Evolutionary conservation across 2,329 filamentous ascomycete genomes (phyloP).

Genomic region (Chalaropsis thielavioides): DNA sequence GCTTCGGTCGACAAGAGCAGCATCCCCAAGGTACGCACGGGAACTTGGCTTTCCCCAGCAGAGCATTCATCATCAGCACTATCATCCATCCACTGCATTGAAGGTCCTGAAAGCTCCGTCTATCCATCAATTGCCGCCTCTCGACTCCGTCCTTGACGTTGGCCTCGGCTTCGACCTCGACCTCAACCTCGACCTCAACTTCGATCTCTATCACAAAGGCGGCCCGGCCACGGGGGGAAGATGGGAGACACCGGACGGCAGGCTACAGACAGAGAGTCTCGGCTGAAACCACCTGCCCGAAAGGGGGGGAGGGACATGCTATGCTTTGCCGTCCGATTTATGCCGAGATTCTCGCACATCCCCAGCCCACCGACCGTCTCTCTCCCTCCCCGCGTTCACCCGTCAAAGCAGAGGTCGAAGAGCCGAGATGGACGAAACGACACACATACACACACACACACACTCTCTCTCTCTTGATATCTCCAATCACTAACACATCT

Average conservation of each 20-base stretch:
- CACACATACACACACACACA: neutral
- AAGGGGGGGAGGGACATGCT: neutral
- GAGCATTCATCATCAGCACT: too few relatives aligned
- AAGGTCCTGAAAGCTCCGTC: too few relatives aligned
- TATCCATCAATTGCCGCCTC: too few relatives aligned
- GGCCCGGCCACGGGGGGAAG: too few relatives aligned
- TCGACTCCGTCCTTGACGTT: too few relatives aligned
- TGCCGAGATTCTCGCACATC: neutral
- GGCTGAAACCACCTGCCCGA: too few relatives aligned
- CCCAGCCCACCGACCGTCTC: too few relatives aligned
- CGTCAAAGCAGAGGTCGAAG: neutral
- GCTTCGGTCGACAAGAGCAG: slow-evolving; percentile 66
- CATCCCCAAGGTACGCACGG: slow-evolving; percentile 33
- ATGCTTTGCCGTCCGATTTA: neutral
- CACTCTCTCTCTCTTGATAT: neutral
- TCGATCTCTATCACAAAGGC: neutral
- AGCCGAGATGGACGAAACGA: neutral
- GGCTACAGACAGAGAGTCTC: too few relatives aligned
- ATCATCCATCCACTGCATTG: too few relatives aligned
- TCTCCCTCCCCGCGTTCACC: too few relatives aligned
- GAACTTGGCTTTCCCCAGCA: too few relatives aligned
- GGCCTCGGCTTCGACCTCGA: neutral
- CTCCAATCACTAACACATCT: neutral
- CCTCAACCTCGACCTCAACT: neutral
- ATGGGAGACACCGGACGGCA: too few relatives aligned